A percentile compares a stretch with the other conserved stretches of the same genome.
These are phyloP conservation scores for Xylaria sp. DNA, from an alignment of 495 filamentous ascomycete genomes.

Conservation along the genomic window DNA sequence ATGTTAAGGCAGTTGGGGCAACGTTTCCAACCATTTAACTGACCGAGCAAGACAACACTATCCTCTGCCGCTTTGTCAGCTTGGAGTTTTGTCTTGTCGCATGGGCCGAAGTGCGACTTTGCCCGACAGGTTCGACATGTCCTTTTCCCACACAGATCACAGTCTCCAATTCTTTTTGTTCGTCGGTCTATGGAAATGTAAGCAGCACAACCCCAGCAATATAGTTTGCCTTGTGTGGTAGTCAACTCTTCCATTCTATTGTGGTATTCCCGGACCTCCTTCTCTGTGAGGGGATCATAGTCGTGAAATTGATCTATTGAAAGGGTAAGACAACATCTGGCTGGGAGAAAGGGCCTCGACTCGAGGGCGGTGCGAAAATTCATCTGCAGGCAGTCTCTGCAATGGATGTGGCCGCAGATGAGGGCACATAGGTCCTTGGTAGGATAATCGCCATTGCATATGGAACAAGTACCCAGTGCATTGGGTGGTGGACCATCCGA, in stretches of 20 bases:
- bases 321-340: conserved; percentile 21
- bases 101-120: conserved; percentile 19
- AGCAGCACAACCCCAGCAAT: conserved; percentile 19
- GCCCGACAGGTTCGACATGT: conserved; percentile 23
- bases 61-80: background rate
- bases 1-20: conserved; percentile 25
- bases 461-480: background rate
- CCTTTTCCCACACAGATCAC: conserved; percentile 6
- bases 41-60: background rate
- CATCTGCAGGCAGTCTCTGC: background rate
- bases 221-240: background rate
- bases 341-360: conserved; percentile 23
- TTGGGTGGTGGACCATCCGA: background rate
- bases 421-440: background rate
- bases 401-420: conserved; percentile 9
- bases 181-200: conserved; percentile 5
- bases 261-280: conserved; percentile 2
- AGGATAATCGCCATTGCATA: background rate
- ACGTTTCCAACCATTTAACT: conserved; percentile 21
- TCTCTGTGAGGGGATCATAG: background rate
- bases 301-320: background rate
- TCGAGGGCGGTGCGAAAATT: background rate
- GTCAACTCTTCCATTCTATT: conserved; percentile 15
- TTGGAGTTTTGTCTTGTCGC: background rate
- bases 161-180: conserved; percentile 7